A percentile compares a stretch with the other conserved stretches of the same genome.
These are phyloP conservation scores for Saccharomyces hybrid DNA, from an alignment of 1,139 yeast species.

Conservation along the genomic window DNA sequence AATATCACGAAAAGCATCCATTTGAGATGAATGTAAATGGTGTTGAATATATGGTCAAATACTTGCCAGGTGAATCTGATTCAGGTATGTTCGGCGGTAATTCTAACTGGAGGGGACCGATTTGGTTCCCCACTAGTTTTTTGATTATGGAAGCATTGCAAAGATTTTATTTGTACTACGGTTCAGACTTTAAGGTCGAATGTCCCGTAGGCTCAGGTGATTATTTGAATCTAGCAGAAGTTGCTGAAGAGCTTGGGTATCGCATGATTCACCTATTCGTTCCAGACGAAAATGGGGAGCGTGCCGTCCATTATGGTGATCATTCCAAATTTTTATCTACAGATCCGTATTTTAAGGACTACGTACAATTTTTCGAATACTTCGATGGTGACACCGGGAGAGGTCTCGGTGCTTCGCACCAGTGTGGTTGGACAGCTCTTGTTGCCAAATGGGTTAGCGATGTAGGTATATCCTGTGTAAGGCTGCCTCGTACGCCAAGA, in stretches of 20 bases:
- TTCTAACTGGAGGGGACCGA: constrained; percentile 98
- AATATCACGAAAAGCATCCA: constrained; percentile 81
- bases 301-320: constrained; percentile 73
- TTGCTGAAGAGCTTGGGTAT: constrained; percentile 87
- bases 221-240: constrained; percentile 75
- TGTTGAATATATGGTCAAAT: constrained; percentile 61
- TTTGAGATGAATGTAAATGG: constrained; percentile 84
- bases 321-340: constrained; percentile 48
- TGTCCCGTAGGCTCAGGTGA: constrained; percentile 88
- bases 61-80: constrained; percentile 89
- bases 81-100: constrained; percentile 96
- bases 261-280: constrained; percentile 75
- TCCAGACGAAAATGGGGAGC: constrained; percentile 59
- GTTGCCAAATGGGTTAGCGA: constrained; percentile 93
- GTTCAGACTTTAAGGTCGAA: constrained; percentile 78
- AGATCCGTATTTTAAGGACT: constrained; percentile 71
- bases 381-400: constrained; percentile 95
- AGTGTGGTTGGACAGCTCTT: constrained; percentile 95
- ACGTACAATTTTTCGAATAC: constrained; percentile 77
- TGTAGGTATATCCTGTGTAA: constrained; percentile 66
- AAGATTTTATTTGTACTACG: constrained; percentile 84
- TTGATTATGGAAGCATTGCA: constrained; percentile 82
- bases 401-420: constrained; percentile 93
- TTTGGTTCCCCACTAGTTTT: constrained; percentile 95
- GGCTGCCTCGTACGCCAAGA: constrained; percentile 41